Percentiles rank a stretch among this genome's conserved stretches.
These are phyloP conservation scores for Trichoderma aggressivum DNA, from an alignment of 2,329 filamentous ascomycete genomes.

Conservation along the genomic window DNA sequence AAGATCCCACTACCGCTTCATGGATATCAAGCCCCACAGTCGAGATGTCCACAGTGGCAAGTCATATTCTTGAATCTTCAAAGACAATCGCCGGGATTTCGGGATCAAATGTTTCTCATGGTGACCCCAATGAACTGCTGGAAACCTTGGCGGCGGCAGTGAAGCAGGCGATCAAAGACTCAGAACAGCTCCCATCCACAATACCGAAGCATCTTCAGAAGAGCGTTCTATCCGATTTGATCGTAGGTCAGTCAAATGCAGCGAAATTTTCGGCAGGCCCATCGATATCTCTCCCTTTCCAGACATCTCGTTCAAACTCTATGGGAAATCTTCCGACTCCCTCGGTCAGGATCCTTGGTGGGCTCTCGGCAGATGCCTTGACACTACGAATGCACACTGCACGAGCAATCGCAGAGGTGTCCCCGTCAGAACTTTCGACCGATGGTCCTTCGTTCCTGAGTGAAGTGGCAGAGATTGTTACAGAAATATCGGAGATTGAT, in stretches of 20 bases:
- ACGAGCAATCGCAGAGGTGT: neutral
- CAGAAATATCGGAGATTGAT: conserved; percentile 22
- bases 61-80: neutral
- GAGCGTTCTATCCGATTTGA: conserved; percentile 5
- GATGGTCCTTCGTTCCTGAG: conserved; percentile 20
- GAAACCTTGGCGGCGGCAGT: conserved; percentile 22
- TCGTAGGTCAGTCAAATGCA: neutral
- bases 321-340: neutral
- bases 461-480: conserved; percentile 22
- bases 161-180: conserved; percentile 6
- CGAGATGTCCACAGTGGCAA: neutral
- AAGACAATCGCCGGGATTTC: neutral
- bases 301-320: neutral
- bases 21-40: neutral
- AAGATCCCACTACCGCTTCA: neutral
- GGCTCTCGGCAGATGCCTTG: neutral
- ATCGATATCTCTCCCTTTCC: neutral
- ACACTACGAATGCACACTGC: neutral
- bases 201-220: neutral
- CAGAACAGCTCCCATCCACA: neutral
- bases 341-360: conserved; percentile 2
- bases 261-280: neutral
- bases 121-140: conserved; percentile 5
- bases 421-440: neutral
- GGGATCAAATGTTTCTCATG: neutral